Percentiles rank a stretch among this genome's conserved stretches.
Evolutionary conservation across 1,139 yeast genomes (phyloP).

Genomic region (Lodderomyces elongisporus): DNA sequence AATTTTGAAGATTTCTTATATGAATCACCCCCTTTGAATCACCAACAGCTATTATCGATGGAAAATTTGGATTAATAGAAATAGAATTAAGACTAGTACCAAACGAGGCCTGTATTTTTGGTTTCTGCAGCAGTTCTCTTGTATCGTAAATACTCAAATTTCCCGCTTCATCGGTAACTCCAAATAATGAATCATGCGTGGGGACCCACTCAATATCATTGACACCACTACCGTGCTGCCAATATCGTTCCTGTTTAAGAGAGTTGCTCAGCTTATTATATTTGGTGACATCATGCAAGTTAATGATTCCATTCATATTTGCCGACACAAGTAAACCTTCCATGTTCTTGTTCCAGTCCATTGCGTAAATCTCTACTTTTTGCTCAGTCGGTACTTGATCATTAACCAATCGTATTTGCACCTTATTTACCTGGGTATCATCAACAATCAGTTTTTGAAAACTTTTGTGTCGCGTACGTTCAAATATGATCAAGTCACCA

Average conservation of each 20-base stretch:
- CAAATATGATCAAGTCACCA: conserved; percentile 42
- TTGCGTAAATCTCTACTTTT: conserved; percentile 33
- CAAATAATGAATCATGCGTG: conserved; percentile 53
- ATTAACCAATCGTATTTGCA: conserved; percentile 9
- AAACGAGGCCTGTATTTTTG: background rate
- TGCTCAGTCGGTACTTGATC: background rate
- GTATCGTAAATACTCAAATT: conserved; percentile 46
- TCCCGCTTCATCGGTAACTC: conserved; percentile 56
- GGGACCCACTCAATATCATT: conserved; percentile 63
- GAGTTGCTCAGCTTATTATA: conserved; percentile 15
- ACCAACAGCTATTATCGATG: conserved; percentile 59
- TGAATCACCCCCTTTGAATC: conserved; percentile 55
- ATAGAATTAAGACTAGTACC: conserved; percentile 44
- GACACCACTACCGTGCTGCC: conserved; percentile 30
- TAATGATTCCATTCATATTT: conserved; percentile 32
- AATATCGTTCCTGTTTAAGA: conserved; percentile 11
- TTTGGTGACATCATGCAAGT: conserved; percentile 30
- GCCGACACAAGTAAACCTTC: conserved; percentile 36
- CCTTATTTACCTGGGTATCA: conserved; percentile 23
- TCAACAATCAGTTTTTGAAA: conserved; percentile 29
- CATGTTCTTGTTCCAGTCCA: conserved; percentile 41
- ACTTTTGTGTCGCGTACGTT: conserved; percentile 50
- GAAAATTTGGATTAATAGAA: conserved; percentile 56
- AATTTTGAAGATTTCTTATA: conserved; percentile 66
- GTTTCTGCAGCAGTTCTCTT: conserved; percentile 17